Conservation (phyloP, 164 flowering plant genomes). For the Protea cynaroides region DNA sequence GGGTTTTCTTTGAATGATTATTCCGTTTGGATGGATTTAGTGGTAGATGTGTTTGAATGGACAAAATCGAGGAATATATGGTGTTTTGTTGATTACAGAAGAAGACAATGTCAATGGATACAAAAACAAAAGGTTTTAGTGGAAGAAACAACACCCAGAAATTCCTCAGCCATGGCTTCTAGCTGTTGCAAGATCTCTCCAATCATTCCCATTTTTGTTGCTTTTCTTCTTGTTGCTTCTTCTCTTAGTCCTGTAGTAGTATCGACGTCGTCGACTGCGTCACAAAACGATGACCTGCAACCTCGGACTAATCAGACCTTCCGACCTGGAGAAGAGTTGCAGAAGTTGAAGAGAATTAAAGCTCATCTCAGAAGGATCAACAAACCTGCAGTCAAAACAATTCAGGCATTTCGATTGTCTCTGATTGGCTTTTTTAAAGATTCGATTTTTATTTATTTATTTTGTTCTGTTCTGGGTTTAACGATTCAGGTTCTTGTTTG, state of each 20-base stretch:
- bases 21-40: slow-evolving; percentile 27
- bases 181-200: slow-evolving; percentile 38
- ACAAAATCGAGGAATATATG: slow-evolving; percentile 30
- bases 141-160: slow-evolving; percentile 23
- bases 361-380: slow-evolving; percentile 69
- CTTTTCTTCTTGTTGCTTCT: slow-evolving; percentile 44
- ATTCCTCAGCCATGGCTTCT: slow-evolving; percentile 41
- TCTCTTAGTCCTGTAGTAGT: slow-evolving; percentile 32
- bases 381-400: slow-evolving; percentile 80
- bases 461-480: slow-evolving; percentile 3
- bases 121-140: slow-evolving; percentile 25
- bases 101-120: slow-evolving; percentile 55
- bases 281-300: not conserved
- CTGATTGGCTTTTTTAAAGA: slow-evolving; percentile 1
- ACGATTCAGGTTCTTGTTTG: slow-evolving; percentile 6
- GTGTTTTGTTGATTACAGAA: slow-evolving; percentile 32
- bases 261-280: not conserved
- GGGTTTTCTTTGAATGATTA: slow-evolving; percentile 24
- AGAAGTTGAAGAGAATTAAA: slow-evolving; percentile 53
- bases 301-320: slow-evolving; percentile 39
- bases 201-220: slow-evolving; percentile 55
- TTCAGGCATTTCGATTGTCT: slow-evolving; percentile 42
- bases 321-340: slow-evolving; percentile 49
- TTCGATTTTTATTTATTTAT: not conserved
- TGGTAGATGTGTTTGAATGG: slow-evolving; percentile 30